A percentile compares a stretch with the other conserved stretches of the same genome.
These are phyloP conservation scores for Neurospora discreta DNA, from an alignment of 495 filamentous ascomycete genomes.

Conservation along the genomic window DNA sequence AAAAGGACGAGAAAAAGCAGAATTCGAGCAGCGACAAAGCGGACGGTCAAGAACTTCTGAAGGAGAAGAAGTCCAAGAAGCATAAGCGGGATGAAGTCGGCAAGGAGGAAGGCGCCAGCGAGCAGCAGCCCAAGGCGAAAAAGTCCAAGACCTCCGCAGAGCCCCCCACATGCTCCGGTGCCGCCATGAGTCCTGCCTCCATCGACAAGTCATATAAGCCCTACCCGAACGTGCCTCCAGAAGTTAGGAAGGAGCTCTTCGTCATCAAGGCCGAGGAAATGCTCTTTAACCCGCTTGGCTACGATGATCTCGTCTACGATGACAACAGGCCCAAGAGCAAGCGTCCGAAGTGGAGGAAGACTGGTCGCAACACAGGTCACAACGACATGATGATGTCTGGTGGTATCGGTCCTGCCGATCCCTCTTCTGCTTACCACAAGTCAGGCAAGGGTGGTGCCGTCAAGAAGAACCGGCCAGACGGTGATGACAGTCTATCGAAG, in stretches of 20 bases:
- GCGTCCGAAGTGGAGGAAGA: background rate
- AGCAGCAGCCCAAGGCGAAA: conserved; percentile 2
- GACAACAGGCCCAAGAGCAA: background rate
- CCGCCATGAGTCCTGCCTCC: background rate
- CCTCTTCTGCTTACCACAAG: background rate
- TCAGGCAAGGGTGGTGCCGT: background rate
- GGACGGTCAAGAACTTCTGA: background rate
- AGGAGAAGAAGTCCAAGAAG: conserved; percentile 1
- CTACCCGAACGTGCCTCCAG: background rate
- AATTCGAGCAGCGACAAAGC: background rate
- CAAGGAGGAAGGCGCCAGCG: background rate
- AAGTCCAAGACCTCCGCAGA: conserved; percentile 3
- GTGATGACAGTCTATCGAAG: conserved; percentile 1
- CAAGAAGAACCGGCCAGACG: background rate
- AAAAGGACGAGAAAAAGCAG: background rate
- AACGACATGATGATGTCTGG: conserved; percentile 10
- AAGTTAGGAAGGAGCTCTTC: background rate
- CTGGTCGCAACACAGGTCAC: background rate
- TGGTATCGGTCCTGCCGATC: conserved; percentile 1
- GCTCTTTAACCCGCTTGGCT: conserved; percentile 16
- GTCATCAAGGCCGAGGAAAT: conserved; percentile 10
- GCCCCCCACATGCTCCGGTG: background rate
- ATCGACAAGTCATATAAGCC: background rate
- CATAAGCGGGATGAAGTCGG: background rate
- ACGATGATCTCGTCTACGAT: conserved; percentile 17